Conservation (phyloP, 306 rosid species). For the Luffa acutangula region DNA sequence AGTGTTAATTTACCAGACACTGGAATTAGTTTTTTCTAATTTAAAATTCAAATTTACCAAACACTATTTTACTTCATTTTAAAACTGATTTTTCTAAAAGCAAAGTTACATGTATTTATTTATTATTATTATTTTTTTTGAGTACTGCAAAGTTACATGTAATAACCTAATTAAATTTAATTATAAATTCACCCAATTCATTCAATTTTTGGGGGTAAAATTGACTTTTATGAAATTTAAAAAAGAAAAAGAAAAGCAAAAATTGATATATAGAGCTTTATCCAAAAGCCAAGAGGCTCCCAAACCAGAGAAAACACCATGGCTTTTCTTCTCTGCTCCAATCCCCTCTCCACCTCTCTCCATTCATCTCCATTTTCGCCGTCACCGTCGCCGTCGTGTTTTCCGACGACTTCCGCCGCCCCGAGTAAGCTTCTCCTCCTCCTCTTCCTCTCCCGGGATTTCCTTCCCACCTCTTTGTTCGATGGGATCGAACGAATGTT, state of each 20-base stretch:
- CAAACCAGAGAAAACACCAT: slow-evolving; percentile 4
- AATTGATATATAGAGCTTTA: neutral
- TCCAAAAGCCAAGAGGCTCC: neutral
- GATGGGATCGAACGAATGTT: neutral
- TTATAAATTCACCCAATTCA: too few relatives aligned
- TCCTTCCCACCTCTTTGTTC: neutral
- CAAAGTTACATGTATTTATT: too few relatives aligned
- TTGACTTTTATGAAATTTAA: neutral
- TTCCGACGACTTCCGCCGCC: slow-evolving; percentile 7
- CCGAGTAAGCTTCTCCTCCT: slow-evolving; percentile 25
- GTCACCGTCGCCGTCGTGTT: slow-evolving; percentile 15
- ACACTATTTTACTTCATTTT: too few relatives aligned
- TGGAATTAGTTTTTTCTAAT: too few relatives aligned
- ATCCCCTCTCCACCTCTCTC: slow-evolving; percentile 31
- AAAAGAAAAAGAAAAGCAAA: neutral
- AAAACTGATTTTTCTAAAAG: too few relatives aligned
- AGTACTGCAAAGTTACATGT: too few relatives aligned
- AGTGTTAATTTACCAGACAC: too few relatives aligned
- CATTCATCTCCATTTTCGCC: slow-evolving; percentile 10
- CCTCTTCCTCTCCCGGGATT: neutral
- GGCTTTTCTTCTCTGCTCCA: slow-evolving; percentile 46
- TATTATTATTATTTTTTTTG: too few relatives aligned
- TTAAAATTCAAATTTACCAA: too few relatives aligned
- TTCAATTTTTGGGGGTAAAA: neutral
- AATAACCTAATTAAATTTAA: too few relatives aligned